These are phyloP conservation scores for Paxillus rubicundulus DNA, from an alignment of 768 basidiomycete species.

Conservation along the genomic window DNA sequence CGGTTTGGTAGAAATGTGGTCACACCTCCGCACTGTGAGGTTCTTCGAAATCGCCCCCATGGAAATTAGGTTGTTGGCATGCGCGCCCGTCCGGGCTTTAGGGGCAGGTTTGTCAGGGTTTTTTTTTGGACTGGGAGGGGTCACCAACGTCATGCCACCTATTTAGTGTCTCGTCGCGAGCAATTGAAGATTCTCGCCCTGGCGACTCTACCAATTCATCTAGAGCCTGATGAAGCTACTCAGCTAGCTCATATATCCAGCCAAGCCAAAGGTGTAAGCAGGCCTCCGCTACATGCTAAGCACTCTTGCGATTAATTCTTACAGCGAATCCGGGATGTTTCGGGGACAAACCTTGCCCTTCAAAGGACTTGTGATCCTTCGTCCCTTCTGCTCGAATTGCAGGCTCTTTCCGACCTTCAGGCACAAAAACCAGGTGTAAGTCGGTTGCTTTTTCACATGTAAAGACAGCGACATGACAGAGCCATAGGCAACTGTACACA, in stretches of 20 bases:
- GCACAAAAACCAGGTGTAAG: constrained; percentile 18
- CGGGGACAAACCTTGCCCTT: neutral
- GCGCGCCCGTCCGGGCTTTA: neutral
- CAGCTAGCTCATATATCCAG: constrained; percentile 15
- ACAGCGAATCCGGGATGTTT: constrained; percentile 17
- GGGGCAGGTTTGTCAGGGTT: constrained; percentile 11
- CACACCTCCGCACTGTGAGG: constrained; percentile 33
- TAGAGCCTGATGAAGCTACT: constrained; percentile 2
- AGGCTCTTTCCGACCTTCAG: constrained; percentile 16
- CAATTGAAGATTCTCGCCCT: constrained; percentile 25
- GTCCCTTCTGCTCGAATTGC: constrained; percentile 27
- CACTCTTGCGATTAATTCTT: constrained; percentile 2
- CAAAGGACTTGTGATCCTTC: constrained; percentile 12
- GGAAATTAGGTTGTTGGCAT: constrained; percentile 19
- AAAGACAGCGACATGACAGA: neutral
- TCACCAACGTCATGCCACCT: neutral
- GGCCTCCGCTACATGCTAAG: neutral
- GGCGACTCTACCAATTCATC: constrained; percentile 19
- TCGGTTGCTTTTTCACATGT: neutral
- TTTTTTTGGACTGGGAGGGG: neutral
- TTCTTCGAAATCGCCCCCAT: constrained; percentile 12
- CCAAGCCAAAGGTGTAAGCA: constrained; percentile 23
- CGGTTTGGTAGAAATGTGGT: constrained; percentile 74
- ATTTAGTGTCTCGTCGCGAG: constrained; percentile 21
- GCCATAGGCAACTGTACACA: constrained; percentile 13